phyloP scores from a whole-genome alignment of 2,329 filamentous ascomycete genomes.

The Pestalotiopsis sp. region DNA sequence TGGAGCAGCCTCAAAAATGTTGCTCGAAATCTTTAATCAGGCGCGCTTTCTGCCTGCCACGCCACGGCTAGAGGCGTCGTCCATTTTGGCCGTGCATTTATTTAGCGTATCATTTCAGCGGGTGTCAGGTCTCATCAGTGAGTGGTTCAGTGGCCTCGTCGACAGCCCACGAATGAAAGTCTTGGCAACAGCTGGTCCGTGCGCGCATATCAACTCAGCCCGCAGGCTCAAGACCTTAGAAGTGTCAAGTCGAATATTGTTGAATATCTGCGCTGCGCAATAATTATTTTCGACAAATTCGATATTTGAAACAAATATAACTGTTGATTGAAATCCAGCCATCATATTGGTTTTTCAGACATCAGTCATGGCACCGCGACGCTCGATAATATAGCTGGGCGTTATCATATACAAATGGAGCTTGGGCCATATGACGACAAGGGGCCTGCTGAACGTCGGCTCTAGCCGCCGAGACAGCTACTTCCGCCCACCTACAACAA shows the following conservation, averaged over 20 bases:
- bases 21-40: neutral
- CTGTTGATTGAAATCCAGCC: too few relatives aligned
- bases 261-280: too few relatives aligned
- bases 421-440: constrained; percentile 2
- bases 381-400: too few relatives aligned
- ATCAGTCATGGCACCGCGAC: too few relatives aligned
- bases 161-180: neutral
- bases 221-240: neutral
- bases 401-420: neutral
- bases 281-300: too few relatives aligned
- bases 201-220: neutral
- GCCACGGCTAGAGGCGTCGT: neutral
- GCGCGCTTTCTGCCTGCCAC: neutral
- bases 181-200: neutral
- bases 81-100: neutral
- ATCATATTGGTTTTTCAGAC: too few relatives aligned
- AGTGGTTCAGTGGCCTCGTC: neutral
- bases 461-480: neutral
- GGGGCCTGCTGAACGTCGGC: neutral
- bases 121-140: too few relatives aligned
- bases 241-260: too few relatives aligned
- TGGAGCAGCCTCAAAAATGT: neutral
- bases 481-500: neutral
- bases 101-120: neutral
- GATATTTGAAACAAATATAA: too few relatives aligned